Conservation (phyloP, 805 yeast genomes). For the Metschnikowia noctiluminum region DNA sequence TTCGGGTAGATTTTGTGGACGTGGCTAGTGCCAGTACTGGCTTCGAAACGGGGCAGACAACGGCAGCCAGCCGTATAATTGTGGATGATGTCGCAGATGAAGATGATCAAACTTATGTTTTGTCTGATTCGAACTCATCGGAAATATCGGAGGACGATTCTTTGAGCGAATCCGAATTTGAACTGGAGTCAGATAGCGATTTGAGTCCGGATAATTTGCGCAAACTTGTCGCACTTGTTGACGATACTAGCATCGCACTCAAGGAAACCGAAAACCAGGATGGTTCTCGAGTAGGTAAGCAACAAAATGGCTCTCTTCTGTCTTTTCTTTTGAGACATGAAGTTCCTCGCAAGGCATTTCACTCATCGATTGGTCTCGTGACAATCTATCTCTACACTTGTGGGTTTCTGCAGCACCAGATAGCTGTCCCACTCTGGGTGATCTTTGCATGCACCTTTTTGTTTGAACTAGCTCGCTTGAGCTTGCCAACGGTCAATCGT, state of each 20-base stretch:
- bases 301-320: constrained; percentile 1
- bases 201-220: not conserved
- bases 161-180: not conserved
- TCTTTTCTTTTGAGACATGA: constrained; percentile 72
- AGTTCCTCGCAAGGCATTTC: constrained; percentile 82
- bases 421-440: constrained; percentile 57
- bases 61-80: not conserved
- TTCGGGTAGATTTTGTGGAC: not conserved
- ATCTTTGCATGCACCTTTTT: constrained; percentile 55
- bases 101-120: constrained; percentile 36
- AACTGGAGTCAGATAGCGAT: not conserved
- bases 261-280: not conserved
- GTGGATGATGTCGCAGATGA: constrained; percentile 24
- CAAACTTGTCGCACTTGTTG: constrained; percentile 2
- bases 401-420: constrained; percentile 53
- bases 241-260: constrained; percentile 6
- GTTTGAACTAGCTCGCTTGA: constrained; percentile 68
- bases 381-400: constrained; percentile 69
- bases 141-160: not conserved
- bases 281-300: not conserved
- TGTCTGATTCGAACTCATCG: constrained; percentile 8
- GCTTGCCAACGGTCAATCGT: constrained; percentile 57
- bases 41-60: not conserved
- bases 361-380: constrained; percentile 82
- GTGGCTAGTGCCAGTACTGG: not conserved